These are phyloP conservation scores for Fusarium burgessii DNA, from an alignment of 2,329 filamentous ascomycete species.

Conservation along the genomic window DNA sequence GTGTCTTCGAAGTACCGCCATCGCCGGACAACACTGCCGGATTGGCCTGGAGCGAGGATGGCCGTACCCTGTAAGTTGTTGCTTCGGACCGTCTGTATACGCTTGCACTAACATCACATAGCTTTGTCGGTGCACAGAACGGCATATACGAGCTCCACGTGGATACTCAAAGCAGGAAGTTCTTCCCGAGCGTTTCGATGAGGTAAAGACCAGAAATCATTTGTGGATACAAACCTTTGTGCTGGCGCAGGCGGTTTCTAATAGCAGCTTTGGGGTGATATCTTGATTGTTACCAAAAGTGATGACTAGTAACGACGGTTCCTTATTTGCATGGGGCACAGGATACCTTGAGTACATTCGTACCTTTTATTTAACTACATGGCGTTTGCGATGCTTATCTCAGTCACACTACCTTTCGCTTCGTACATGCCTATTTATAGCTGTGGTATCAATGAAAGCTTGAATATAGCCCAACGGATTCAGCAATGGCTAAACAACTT, in stretches of 20 bases:
- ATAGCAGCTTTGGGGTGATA: conserved; percentile 5
- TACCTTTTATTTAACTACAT: neutral
- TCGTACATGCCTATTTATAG: conserved; percentile 21
- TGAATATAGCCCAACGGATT: neutral
- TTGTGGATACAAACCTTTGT: conserved; percentile 8
- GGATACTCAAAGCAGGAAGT: conserved; percentile 71
- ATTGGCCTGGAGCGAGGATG: conserved; percentile 72
- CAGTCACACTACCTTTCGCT: conserved; percentile 19
- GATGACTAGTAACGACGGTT: conserved; percentile 39
- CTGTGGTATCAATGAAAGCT: conserved; percentile 5
- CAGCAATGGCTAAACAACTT: neutral
- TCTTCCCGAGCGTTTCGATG: conserved; percentile 66
- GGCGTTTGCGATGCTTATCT: conserved; percentile 30
- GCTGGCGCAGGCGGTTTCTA: conserved; percentile 12
- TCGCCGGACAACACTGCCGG: conserved; percentile 71
- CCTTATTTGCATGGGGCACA: conserved; percentile 34
- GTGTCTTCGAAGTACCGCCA: conserved; percentile 58
- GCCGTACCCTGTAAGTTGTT: conserved; percentile 65
- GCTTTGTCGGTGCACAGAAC: conserved; percentile 74
- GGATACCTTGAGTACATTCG: conserved; percentile 38
- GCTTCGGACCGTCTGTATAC: neutral
- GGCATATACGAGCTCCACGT: conserved; percentile 82
- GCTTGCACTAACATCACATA: conserved; percentile 48
- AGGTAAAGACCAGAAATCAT: conserved; percentile 54
- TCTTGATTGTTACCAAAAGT: conserved; percentile 39